These are phyloP conservation scores for Entomophthora muscae DNA, from an alignment of 371 early-diverging fungal species.

Conservation along the genomic window DNA sequence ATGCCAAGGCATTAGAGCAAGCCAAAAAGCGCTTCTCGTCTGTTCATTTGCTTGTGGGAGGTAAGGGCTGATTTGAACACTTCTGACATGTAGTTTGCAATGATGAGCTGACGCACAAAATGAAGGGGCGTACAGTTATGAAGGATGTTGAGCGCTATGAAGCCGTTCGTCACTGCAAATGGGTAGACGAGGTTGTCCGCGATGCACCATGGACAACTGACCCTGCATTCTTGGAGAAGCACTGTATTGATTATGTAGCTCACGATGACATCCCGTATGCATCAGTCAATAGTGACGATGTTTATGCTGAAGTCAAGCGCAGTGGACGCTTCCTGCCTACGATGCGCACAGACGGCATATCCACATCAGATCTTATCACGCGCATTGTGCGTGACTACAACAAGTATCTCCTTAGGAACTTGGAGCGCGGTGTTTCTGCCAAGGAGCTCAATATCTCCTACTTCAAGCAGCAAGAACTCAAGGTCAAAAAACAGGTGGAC, in stretches of 20 bases:
- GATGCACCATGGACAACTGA: conserved; percentile 83
- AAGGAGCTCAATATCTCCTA: conserved; percentile 84
- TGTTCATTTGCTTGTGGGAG: conserved; percentile 77
- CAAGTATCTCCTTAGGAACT: conserved; percentile 75
- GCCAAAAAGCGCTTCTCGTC: conserved; percentile 81
- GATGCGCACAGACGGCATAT: conserved; percentile 82
- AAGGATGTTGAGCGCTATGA: conserved; percentile 76
- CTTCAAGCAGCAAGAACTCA: conserved; percentile 62
- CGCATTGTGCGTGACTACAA: conserved; percentile 92
- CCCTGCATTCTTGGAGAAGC: conserved; percentile 71
- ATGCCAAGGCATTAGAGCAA: conserved; percentile 81
- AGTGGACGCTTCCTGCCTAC: conserved; percentile 81
- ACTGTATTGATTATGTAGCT: conserved; percentile 93
- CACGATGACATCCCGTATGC: conserved; percentile 93
- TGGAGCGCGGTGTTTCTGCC: conserved; percentile 77
- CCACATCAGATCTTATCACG: conserved; percentile 89
- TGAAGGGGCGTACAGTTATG: conserved; percentile 90
- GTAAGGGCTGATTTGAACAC: conserved; percentile 19
- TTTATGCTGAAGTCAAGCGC: conserved; percentile 86
- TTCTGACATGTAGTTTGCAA: conserved; percentile 38
- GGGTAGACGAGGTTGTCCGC: conserved; percentile 87
- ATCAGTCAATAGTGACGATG: conserved; percentile 63
- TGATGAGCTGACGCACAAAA: conserved; percentile 62
- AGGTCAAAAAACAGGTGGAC: conserved; percentile 45
- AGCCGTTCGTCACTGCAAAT: conserved; percentile 80